These are phyloP conservation scores for Podospora pseudoanserina DNA, from an alignment of 495 filamentous ascomycete species.

Conservation along the genomic window DNA sequence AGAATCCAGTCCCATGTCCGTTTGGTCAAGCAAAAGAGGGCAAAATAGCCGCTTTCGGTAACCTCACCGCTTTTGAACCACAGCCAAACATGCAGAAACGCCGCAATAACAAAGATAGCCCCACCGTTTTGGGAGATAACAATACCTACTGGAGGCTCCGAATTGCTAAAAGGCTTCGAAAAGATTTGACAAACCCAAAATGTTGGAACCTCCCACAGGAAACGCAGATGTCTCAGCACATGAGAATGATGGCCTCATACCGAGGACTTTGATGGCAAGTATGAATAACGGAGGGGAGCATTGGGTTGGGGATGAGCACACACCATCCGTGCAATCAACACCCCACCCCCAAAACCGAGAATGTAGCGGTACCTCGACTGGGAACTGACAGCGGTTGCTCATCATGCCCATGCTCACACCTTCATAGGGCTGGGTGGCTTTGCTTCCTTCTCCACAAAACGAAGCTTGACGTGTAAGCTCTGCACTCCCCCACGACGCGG, in stretches of 20 bases:
- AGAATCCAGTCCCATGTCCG: background rate
- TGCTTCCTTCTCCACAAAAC: conserved; percentile 12
- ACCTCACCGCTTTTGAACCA: conserved; percentile 5
- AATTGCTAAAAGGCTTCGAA: background rate
- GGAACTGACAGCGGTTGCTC: background rate
- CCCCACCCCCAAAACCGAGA: background rate
- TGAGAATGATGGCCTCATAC: no score
- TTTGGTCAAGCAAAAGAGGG: conserved; percentile 15
- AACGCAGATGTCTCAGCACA: background rate
- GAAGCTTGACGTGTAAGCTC: conserved; percentile 3
- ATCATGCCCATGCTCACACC: background rate
- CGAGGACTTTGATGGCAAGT: background rate
- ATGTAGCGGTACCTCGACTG: background rate
- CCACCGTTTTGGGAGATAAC: conserved; percentile 15
- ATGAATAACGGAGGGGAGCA: background rate
- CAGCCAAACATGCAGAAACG: background rate
- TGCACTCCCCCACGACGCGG: conserved; percentile 6
- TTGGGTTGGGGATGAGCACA: background rate
- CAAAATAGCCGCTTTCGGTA: conserved; percentile 24
- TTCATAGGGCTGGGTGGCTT: conserved; percentile 20
- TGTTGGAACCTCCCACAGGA: background rate
- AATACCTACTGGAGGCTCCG: conserved; percentile 2
- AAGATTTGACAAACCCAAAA: no score
- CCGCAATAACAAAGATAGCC: background rate
- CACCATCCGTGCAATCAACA: background rate